Evolutionary conservation across 768 basidiomycete genomes (phyloP).

Genomic region (Mycena amicta): DNA sequence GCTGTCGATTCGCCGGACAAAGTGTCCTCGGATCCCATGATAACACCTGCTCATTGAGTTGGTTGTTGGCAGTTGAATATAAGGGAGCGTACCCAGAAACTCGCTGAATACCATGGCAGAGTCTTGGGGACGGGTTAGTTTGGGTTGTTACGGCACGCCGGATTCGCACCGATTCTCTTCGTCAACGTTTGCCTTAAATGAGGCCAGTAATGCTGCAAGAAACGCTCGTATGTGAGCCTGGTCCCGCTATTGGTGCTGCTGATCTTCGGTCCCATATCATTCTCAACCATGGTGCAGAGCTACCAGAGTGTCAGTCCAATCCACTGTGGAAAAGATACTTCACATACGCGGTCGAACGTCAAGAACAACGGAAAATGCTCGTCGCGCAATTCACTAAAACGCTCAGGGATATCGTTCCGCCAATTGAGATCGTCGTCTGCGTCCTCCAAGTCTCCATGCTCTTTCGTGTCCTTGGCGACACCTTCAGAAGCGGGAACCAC

Average conservation of each 20-base stretch:
- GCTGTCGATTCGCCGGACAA: slow-evolving; percentile 35
- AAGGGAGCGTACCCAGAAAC: slow-evolving; percentile 51
- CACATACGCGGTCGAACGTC: slow-evolving; percentile 60
- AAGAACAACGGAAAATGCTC: slow-evolving; percentile 71
- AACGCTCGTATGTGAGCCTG: slow-evolving; percentile 18
- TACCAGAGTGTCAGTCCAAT: not conserved
- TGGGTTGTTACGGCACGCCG: not conserved
- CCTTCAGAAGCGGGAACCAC: slow-evolving; percentile 4
- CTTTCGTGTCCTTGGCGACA: slow-evolving; percentile 17
- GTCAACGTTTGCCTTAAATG: slow-evolving; percentile 50
- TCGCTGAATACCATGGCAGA: slow-evolving; percentile 67
- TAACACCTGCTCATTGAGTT: slow-evolving; percentile 46
- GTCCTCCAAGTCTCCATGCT: slow-evolving; percentile 33
- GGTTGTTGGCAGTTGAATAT: not conserved
- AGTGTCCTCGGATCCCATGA: slow-evolving; percentile 68
- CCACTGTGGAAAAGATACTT: not conserved
- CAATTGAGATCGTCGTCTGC: slow-evolving; percentile 45
- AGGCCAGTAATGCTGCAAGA: slow-evolving; percentile 20
- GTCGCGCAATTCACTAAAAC: slow-evolving; percentile 60
- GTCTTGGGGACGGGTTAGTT: slow-evolving; percentile 39
- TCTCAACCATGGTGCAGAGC: slow-evolving; percentile 17
- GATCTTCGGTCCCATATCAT: slow-evolving; percentile 11
- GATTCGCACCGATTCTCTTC: slow-evolving; percentile 52
- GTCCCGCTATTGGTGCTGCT: not conserved
- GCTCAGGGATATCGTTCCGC: slow-evolving; percentile 50